Base-by-base conservation (phyloP, 2,329 filamentous ascomycete genomes). In the Exophiala spinifera region DNA sequence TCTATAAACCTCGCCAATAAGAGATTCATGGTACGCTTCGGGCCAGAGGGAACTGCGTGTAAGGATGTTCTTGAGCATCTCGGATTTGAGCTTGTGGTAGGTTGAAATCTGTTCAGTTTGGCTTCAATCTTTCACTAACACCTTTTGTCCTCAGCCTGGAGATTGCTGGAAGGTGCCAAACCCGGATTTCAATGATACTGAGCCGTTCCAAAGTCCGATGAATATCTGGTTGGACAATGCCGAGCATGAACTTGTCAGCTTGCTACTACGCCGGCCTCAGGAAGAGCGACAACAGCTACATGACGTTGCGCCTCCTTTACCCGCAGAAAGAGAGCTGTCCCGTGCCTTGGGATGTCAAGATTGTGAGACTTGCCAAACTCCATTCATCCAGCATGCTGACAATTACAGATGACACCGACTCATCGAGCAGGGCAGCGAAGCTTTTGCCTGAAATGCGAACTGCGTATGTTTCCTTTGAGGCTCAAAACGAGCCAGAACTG, bases 1-100 rank as follows among this genome's bases (percentile, higher is more conserved):
- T 69, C 74, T 42, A 84, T 88, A 61, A 78, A 79, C 4, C 72
- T 78, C 6, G 68, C 77, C 14, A 88, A 88, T 64, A 84, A 85
- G 65, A 79, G 80, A 53, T 88, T 86, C 61, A 74, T 82, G 62
- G 75, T 82, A 57, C 79, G 79, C 1, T 86, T 87, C 66, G 84
- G 82, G 8, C 71, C 77, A 39, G 82, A 85, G 40, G 74, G 74
- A 33, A 61, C 52, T 36, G 67, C 73, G 46, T 88, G 84, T 65
- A 74, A 77, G 60, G 72, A 75, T 10, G 66, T 88, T 23, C 70
- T 88, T 15, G 72, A 77, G 51, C 78, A 76, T 43, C 65, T 87
- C 31, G 83, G 80, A 1, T 88, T 88, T 63, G 72, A 64, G 21
- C 70, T 66, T 33, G 70, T 73, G 59, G 76, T 78, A 62, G 53